Base-by-base conservation (phyloP, 78 protist species). In the Protostelium mycophagum region DNA sequence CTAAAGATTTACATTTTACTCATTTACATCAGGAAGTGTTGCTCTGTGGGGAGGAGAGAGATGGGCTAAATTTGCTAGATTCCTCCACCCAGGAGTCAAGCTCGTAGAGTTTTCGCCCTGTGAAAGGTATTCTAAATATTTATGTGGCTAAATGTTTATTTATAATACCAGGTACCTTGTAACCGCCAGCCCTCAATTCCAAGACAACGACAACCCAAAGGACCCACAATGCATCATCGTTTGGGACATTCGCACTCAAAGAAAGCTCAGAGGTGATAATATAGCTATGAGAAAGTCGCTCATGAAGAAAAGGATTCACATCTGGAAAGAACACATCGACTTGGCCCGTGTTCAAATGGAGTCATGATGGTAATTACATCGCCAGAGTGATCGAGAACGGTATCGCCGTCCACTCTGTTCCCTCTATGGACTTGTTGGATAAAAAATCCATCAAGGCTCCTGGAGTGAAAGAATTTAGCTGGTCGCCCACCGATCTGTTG, bases 301-400 rank as follows among this genome's bases (percentile, higher is more conserved):
- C 1, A 0, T n/a, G 85, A 1, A 5, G 35, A 5, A 85, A 37
- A 63, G 28, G 86, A 89, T 1, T 91, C 94, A 87, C 94, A 90
- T 63, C 89, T 86, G 84, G 94, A 88, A 0, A 88, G 83, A 36
- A 28, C 86, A 86, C 89, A 88, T 31, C 38, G 28, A n/a, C n/a
- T n/a, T 96, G 98, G 98, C 98, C 98, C 34, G 88, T 83, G 1
- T 97, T 91, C 97, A 83, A 83, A 84, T 96, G 98, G 98, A 37
- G 89, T 28, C 96, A 94, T 88, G 97, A 97, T 89, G 98, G 94
- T 92, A 28, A 31, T 38, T 91, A 1, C 93, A 31, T 97, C 25
- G 96, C 98, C 16, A 90, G 92, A n/a, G n/a, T 73, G 0, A 0
- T 36, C 5, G 91, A 88, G 34, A 95, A 92, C 84, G 89, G 90